Conservation (phyloP, 768 basidiomycete species). For the Boletus speciosus region DNA sequence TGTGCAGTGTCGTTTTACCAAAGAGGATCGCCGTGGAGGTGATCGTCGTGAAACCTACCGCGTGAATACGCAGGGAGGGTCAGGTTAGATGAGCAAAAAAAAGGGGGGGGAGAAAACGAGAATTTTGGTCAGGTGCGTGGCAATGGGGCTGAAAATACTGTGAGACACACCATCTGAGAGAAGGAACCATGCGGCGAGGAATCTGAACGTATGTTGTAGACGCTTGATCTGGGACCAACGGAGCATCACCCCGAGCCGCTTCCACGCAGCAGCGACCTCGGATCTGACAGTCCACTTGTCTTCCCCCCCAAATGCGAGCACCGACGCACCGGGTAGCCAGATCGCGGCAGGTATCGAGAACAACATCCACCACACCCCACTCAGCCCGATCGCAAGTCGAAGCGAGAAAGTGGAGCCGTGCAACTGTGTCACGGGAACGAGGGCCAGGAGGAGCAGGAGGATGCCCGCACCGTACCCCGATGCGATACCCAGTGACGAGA, state of each 20-base stretch:
- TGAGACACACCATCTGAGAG: constrained; percentile 74
- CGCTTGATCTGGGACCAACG: constrained; percentile 66
- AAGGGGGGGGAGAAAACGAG: not conserved
- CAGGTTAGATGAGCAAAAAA: not conserved
- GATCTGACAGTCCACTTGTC: constrained; percentile 42
- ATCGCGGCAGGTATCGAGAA: constrained; percentile 77
- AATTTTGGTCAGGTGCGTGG: not conserved
- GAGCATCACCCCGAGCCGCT: constrained; percentile 70
- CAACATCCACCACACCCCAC: constrained; percentile 84
- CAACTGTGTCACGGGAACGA: constrained; percentile 74
- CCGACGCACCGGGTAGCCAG: constrained; percentile 55
- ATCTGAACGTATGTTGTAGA: constrained; percentile 82
- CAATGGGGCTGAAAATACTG: not conserved
- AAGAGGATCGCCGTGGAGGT: constrained; percentile 91
- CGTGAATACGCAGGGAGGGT: too few relatives aligned
- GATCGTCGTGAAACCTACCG: constrained; percentile 82
- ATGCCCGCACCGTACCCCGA: constrained; percentile 86
- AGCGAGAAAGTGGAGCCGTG: constrained; percentile 75
- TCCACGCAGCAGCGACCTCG: constrained; percentile 73
- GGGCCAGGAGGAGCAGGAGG: constrained; percentile 61
- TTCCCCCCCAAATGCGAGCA: not conserved
- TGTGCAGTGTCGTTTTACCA: constrained; percentile 82
- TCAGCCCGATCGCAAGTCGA: constrained; percentile 78
- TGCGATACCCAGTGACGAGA: constrained; percentile 84
- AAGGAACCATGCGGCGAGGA: constrained; percentile 91